Percentiles rank a stretch among this genome's conserved stretches.
phyloP scores from a whole-genome alignment of 148 eudicot species.

The Camellia japonica region DNA sequence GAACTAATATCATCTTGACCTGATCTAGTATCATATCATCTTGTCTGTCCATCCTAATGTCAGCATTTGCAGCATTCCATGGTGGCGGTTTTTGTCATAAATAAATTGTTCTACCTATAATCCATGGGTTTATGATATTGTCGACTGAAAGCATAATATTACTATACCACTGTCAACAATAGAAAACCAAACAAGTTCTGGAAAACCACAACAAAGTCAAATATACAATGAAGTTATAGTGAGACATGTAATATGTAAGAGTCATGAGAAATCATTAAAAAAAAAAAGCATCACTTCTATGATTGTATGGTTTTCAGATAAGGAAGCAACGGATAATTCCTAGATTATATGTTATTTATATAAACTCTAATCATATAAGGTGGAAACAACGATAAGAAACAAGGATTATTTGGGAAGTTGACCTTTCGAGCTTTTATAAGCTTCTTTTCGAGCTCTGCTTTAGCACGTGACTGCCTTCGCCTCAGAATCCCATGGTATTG shows the following conservation, averaged over 20 bases:
- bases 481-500: conserved; percentile 85
- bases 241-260: neutral
- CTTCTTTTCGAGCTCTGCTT: conserved; percentile 92
- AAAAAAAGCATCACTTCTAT: neutral
- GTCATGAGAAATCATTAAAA: neutral
- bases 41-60: neutral
- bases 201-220: neutral
- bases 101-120: neutral
- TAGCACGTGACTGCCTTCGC: conserved; percentile 92
- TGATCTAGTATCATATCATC: neutral
- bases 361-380: neutral
- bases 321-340: neutral
- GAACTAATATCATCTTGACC: neutral
- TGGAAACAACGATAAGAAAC: neutral
- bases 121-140: neutral
- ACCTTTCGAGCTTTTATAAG: conserved; percentile 86
- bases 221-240: neutral
- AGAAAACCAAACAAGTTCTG: neutral
- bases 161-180: neutral
- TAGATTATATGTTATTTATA: no score
- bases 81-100: neutral
- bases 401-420: neutral
- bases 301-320: neutral
- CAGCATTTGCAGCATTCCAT: neutral
- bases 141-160: neutral